Conservation (phyloP, 305 asterid species). For the Striga hermonthica region DNA sequence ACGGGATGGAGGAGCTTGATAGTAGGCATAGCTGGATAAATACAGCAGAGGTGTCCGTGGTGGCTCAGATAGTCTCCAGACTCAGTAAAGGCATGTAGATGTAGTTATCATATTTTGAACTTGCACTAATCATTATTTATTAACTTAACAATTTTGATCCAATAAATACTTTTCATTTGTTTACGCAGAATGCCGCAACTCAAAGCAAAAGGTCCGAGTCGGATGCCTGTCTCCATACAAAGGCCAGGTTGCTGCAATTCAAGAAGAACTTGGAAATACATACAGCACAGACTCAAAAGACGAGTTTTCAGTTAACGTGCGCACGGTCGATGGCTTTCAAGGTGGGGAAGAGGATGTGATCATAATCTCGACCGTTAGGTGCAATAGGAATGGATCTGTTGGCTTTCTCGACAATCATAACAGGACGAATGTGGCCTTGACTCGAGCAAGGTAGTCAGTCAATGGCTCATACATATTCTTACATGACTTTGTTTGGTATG, state of each 20-base stretch:
- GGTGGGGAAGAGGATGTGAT: background rate
- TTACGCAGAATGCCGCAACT: background rate
- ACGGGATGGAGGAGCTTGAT: slow-evolving; percentile 55
- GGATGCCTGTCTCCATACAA: background rate
- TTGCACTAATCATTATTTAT: background rate
- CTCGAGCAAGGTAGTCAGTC: background rate
- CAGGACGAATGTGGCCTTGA: slow-evolving; percentile 14
- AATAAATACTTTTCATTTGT: background rate
- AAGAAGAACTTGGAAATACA: background rate
- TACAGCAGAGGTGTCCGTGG: slow-evolving; percentile 65
- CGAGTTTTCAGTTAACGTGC: background rate
- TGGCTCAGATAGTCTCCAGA: slow-evolving; percentile 49
- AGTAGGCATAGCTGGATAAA: slow-evolving; percentile 46
- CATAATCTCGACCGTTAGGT: slow-evolving; percentile 1
- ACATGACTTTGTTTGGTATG: slow-evolving; percentile 9
- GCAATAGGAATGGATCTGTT: background rate
- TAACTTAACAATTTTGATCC: background rate
- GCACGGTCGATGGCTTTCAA: slow-evolving; percentile 2
- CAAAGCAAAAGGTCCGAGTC: background rate
- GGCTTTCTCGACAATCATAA: background rate
- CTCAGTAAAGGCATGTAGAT: slow-evolving; percentile 52
- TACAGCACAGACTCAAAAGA: background rate
- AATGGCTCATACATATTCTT: background rate
- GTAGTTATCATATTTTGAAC: background rate
- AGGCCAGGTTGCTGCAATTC: background rate